A percentile compares a stretch with the other conserved stretches of the same genome.
These are phyloP conservation scores for Hanseniaspora thailandica DNA, from an alignment of 805 yeast species.

Conservation along the genomic window DNA sequence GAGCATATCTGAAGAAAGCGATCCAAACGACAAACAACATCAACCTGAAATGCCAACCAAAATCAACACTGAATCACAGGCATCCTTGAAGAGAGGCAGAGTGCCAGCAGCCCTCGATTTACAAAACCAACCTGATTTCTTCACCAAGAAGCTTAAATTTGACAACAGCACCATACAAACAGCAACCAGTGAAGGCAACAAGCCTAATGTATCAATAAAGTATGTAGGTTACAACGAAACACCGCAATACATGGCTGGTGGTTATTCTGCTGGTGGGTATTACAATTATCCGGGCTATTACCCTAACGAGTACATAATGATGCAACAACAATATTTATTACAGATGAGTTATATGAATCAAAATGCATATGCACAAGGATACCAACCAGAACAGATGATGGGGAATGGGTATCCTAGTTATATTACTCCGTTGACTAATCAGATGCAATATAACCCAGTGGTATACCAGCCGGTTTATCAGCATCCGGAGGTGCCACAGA, in stretches of 20 bases:
- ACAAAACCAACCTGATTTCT: not conserved
- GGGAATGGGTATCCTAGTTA: not conserved
- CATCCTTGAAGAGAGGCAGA: constrained; percentile 1
- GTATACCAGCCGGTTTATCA: not conserved
- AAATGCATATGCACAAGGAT: not conserved
- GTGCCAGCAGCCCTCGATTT: constrained; percentile 8
- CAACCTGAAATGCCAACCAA: not conserved
- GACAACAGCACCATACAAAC: not conserved
- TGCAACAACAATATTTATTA: not conserved
- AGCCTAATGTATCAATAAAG: not conserved
- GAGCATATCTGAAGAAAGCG: not conserved
- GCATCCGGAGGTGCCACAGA: not conserved
- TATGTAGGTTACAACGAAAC: constrained; percentile 9
- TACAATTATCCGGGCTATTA: not conserved
- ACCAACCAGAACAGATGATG: not conserved
- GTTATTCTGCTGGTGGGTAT: not conserved
- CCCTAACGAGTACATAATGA: not conserved
- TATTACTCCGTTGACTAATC: not conserved
- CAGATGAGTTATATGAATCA: constrained; percentile 3
- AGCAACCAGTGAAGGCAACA: not conserved
- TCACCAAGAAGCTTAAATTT: not conserved
- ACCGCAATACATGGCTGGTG: not conserved
- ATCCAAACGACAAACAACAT: not conserved
- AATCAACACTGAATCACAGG: not conserved
- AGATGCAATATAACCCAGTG: not conserved